Conservation (phyloP, 768 basidiomycete genomes). For the Hortiboletus flavorubellus region DNA sequence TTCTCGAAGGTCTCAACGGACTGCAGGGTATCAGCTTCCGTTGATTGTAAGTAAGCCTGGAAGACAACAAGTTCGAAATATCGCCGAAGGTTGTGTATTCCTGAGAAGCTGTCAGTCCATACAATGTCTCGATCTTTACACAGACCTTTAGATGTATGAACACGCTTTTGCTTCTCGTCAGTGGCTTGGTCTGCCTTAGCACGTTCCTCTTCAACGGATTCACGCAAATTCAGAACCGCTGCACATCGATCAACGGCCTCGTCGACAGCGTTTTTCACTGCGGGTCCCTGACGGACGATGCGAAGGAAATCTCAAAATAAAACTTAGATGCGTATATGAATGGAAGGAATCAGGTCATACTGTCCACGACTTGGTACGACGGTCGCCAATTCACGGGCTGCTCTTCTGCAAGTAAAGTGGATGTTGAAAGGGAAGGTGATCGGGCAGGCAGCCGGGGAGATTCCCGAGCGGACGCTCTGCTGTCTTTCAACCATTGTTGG, state of each 20-base stretch:
- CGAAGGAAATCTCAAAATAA: slow-evolving; percentile 63
- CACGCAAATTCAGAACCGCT: slow-evolving; percentile 78
- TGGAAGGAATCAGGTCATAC: slow-evolving; percentile 39
- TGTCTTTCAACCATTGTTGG: slow-evolving; percentile 69
- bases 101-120: slow-evolving; percentile 34
- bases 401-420: slow-evolving; percentile 30
- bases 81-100: slow-evolving; percentile 74
- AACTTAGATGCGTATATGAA: slow-evolving; percentile 1
- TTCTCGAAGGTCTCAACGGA: slow-evolving; percentile 75
- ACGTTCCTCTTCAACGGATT: slow-evolving; percentile 83
- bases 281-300: slow-evolving; percentile 81
- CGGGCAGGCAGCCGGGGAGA: slow-evolving; percentile 30
- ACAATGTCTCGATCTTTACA: background rate
- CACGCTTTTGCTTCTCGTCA: slow-evolving; percentile 66
- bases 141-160: slow-evolving; percentile 69
- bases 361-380: slow-evolving; percentile 88
- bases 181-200: slow-evolving; percentile 71
- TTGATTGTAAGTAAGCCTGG: slow-evolving; percentile 85
- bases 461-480: slow-evolving; percentile 30
- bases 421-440: slow-evolving; percentile 44
- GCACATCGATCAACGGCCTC: slow-evolving; percentile 85
- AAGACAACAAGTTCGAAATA: slow-evolving; percentile 87
- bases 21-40: slow-evolving; percentile 72
- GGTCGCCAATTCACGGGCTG: slow-evolving; percentile 41
- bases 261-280: slow-evolving; percentile 84